phyloP scores from a whole-genome alignment of 805 yeast genomes.

The Yarrowia porcina region DNA sequence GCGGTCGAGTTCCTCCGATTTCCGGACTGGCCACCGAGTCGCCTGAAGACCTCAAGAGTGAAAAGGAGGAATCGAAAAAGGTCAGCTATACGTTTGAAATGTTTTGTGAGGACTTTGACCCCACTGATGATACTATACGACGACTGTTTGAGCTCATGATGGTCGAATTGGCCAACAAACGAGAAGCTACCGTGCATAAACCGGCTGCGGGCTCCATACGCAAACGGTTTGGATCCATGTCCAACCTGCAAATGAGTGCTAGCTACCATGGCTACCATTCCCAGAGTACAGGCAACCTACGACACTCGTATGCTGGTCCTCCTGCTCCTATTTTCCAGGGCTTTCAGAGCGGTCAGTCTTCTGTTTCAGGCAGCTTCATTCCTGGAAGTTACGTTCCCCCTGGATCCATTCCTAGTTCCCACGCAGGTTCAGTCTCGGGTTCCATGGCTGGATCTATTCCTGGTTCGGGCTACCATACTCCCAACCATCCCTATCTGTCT shows the following conservation, averaged over 20 bases:
- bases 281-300: constrained; percentile 8
- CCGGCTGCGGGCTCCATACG: constrained; percentile 22
- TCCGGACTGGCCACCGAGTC: constrained; percentile 24
- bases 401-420: constrained; percentile 19
- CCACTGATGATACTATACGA: constrained; percentile 18
- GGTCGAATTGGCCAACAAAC: constrained; percentile 25
- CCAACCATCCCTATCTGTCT: constrained; percentile 10
- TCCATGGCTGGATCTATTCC: constrained; percentile 8
- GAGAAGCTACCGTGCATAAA: constrained; percentile 9
- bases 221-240: constrained; percentile 22
- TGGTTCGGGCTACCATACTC: constrained; percentile 23
- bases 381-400: constrained; percentile 18
- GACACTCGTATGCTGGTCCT: constrained; percentile 1
- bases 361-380: not conserved
- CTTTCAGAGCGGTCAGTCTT: constrained; percentile 7
- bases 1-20: not conserved
- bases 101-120: constrained; percentile 24
- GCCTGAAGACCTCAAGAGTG: constrained; percentile 8
- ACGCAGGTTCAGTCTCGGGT: not conserved
- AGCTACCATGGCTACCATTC: constrained; percentile 12
- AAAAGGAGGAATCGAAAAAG: constrained; percentile 5
- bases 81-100: constrained; percentile 19
- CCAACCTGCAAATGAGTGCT: constrained; percentile 16
- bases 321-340: constrained; percentile 17
- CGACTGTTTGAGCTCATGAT: constrained; percentile 23